Base-by-base conservation (phyloP, 1,139 yeast genomes). In the Sugiyamaella sp. region DNA sequence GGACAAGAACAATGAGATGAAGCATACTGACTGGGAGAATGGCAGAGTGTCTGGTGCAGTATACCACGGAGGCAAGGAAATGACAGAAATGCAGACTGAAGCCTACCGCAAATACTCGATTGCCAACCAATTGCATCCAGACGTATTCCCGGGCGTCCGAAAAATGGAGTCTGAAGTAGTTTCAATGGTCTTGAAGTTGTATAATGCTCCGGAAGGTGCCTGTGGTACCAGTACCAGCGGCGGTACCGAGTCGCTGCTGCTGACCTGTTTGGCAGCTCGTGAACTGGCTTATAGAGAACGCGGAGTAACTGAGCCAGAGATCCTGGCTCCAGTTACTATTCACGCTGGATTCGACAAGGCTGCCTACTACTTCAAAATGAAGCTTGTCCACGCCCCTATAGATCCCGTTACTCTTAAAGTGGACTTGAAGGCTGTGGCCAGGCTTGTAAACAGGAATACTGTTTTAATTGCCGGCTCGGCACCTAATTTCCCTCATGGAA, bases 341-440 rank as follows among this genome's bases (percentile, higher is more conserved):
- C 99, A 93, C 71, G 99, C 99, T 2, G 99, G 96, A 1, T 86
- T 93, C 58, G 95, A 89, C 67, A 93, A 93, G 71, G 99, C 98
- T 1, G 86, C 96, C 42, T 84, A 82, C 66, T 93, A 93, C 71
- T 93, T 93, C 69, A 89, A 89, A 2, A 91, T 93, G 78, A 89
- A 81, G 60, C 74, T 91, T 27, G 87, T 86, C 61, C 89, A 89
- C 64, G 96, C 86, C 5, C 91, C 86, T 20, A 64, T 91, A 46
- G 91, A 86, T 63, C 84, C 88, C 0, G 70, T 66, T 4, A 83
- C 91, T 2, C 86, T 70, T 67, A 74, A 86, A 67, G 97, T 88
- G 9, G 84, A 90, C 64, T 66, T 86, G 19, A 68, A 69, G 1
- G 81, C 82, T 54, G 90, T 89, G 45, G 77, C 78, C 61, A 73